Conservation (phyloP, 768 basidiomycete species). For the Lyophyllum shimeji region DNA sequence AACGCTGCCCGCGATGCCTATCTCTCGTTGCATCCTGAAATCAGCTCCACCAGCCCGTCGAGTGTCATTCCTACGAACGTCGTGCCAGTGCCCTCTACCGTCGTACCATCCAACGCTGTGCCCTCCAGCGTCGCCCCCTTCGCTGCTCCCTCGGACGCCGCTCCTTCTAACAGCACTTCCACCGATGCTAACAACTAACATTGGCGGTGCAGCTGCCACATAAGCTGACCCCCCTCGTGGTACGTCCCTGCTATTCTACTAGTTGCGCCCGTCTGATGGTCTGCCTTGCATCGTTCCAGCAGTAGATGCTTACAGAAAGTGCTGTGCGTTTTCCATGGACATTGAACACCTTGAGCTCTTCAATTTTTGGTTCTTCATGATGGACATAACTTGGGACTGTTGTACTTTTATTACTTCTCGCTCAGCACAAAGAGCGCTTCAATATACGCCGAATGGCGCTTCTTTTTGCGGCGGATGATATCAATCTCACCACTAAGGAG, state of each 20-base stretch:
- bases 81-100: background rate
- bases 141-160: background rate
- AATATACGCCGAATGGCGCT: background rate
- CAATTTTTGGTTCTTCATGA: slow-evolving; percentile 1
- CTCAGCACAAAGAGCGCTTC: background rate
- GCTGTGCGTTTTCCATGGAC: background rate
- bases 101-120: background rate
- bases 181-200: background rate
- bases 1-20: slow-evolving; percentile 16
- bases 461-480: background rate
- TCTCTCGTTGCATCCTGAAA: slow-evolving; percentile 10
- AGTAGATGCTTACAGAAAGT: background rate
- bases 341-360: background rate
- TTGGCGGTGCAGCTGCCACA: background rate
- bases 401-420: background rate
- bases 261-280: background rate
- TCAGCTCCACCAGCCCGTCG: background rate
- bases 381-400: slow-evolving; percentile 6
- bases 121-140: background rate
- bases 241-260: background rate
- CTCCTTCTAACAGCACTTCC: background rate
- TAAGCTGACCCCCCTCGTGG: background rate
- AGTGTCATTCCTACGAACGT: background rate
- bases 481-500: background rate
- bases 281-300: background rate